These are phyloP conservation scores for Brassica carinata DNA, from an alignment of 345 rosid species.

Conservation along the genomic window DNA sequence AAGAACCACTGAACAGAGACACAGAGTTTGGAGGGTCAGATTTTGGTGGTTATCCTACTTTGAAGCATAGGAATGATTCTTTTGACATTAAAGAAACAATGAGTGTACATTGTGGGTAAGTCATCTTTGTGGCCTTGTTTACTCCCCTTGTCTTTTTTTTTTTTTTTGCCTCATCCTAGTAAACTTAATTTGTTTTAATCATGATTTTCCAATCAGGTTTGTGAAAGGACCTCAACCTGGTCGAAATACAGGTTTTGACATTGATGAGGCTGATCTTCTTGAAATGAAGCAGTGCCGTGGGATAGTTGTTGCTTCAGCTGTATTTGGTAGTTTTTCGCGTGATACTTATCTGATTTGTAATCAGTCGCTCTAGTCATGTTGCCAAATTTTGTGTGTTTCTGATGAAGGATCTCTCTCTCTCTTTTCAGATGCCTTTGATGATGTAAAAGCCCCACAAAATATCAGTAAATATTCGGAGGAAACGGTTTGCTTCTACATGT, in stretches of 20 bases:
- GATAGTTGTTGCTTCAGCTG: conserved; percentile 93
- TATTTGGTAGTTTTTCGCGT: conserved; percentile 67
- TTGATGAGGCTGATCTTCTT: conserved; percentile 77
- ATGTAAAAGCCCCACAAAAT: conserved; percentile 81
- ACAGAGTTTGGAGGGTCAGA: conserved; percentile 96
- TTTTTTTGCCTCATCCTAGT: not conserved
- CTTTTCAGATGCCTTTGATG: conserved; percentile 84
- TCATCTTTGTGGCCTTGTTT: conserved; percentile 4
- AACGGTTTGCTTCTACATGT: conserved; percentile 93
- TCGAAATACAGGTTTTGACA: conserved; percentile 78
- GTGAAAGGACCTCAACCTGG: conserved; percentile 88
- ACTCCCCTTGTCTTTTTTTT: not conserved
- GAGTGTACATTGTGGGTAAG: conserved; percentile 95
- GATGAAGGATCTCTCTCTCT: conserved; percentile 13
- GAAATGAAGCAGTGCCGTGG: conserved; percentile 90
- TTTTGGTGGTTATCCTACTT: conserved; percentile 95
- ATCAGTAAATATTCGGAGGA: conserved; percentile 74
- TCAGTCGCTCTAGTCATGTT: not conserved
- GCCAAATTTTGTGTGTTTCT: conserved; percentile 19
- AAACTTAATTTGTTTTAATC: not conserved
- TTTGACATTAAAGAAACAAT: conserved; percentile 81
- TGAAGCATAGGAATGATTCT: conserved; percentile 79
- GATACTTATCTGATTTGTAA: conserved; percentile 5
- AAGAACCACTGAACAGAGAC: conserved; percentile 58
- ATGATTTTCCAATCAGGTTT: conserved; percentile 53